Percentiles rank a stretch among this genome's conserved stretches.
Evolutionary conservation across 2,329 filamentous ascomycete species (phyloP).

Genomic region (Fusarium caatingaense): DNA sequence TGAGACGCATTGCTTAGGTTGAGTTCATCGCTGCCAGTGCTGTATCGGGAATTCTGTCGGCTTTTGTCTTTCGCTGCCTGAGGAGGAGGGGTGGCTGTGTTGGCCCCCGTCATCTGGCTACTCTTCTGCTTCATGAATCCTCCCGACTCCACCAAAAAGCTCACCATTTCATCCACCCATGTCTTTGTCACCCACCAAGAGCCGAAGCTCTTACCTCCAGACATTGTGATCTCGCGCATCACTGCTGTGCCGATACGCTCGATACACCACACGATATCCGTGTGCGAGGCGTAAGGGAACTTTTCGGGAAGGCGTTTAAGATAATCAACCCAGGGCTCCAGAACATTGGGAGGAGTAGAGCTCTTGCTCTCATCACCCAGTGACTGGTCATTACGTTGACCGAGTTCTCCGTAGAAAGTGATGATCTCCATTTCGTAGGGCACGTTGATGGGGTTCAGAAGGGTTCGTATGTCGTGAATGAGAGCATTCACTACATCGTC

Average conservation of each 20-base stretch:
- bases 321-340: conserved; percentile 83
- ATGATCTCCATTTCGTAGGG: conserved; percentile 72
- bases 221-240: conserved; percentile 83
- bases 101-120: conserved; percentile 47
- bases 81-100: conserved; percentile 48
- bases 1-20: conserved; percentile 59
- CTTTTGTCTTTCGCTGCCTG: conserved; percentile 53
- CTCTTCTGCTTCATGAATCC: conserved; percentile 79
- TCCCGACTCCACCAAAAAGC: conserved; percentile 89
- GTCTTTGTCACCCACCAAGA: conserved; percentile 96
- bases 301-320: conserved; percentile 74
- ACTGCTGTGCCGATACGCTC: conserved; percentile 80
- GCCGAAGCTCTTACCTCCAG: conserved; percentile 83
- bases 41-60: conserved; percentile 54
- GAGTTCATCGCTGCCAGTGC: conserved; percentile 60
- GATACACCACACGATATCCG: conserved; percentile 80
- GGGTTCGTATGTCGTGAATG: conserved; percentile 73
- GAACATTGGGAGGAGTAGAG: conserved; percentile 69
- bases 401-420: conserved; percentile 70
- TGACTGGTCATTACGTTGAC: conserved; percentile 59
- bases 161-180: conserved; percentile 93
- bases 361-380: conserved; percentile 42
- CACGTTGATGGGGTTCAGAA: conserved; percentile 76
- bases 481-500: conserved; percentile 73
- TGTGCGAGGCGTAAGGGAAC: conserved; percentile 79